Conservation (phyloP, 768 basidiomycete species). For the Atractiella rhizophila region DNA sequence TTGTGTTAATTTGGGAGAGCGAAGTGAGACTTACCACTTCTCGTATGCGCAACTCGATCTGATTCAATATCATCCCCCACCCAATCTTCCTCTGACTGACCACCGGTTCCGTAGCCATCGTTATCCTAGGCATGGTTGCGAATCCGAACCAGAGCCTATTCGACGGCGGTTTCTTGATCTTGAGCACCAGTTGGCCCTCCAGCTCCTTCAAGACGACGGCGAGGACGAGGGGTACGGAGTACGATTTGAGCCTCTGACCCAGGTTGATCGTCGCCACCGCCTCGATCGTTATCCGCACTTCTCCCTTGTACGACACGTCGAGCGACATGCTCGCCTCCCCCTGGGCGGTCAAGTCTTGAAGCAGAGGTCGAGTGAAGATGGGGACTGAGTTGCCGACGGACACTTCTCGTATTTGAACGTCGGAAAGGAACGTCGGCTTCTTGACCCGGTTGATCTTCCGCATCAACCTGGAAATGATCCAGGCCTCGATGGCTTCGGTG, state of each 20-base stretch:
- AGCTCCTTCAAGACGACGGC: conserved; percentile 68
- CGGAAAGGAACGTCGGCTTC: conserved; percentile 57
- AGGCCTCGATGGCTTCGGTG: conserved; percentile 45
- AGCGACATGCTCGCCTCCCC: conserved; percentile 79
- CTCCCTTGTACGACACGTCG: conserved; percentile 58
- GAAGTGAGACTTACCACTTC: conserved; percentile 28
- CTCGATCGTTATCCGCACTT: conserved; percentile 66
- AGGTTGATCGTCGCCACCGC: conserved; percentile 30
- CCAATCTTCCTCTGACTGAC: conserved; percentile 85
- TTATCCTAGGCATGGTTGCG: conserved; percentile 65
- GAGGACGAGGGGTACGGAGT: conserved; percentile 65
- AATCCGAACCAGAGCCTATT: conserved; percentile 85
- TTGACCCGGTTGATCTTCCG: conserved; percentile 82
- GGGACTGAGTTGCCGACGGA: conserved; percentile 62
- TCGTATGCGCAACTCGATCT: conserved; percentile 65
- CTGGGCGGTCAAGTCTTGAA: conserved; percentile 84
- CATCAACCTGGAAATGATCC: conserved; percentile 68
- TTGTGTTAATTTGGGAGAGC: neutral
- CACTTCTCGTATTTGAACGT: conserved; percentile 66
- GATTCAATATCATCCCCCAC: conserved; percentile 70
- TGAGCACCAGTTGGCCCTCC: conserved; percentile 65
- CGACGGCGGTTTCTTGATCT: conserved; percentile 73
- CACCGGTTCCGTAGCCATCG: conserved; percentile 69
- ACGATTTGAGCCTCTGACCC: conserved; percentile 61
- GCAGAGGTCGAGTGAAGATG: conserved; percentile 83